Evolutionary conservation across 2,329 filamentous ascomycete species (phyloP).

Genomic region (Basipetospora chlamydospora): DNA sequence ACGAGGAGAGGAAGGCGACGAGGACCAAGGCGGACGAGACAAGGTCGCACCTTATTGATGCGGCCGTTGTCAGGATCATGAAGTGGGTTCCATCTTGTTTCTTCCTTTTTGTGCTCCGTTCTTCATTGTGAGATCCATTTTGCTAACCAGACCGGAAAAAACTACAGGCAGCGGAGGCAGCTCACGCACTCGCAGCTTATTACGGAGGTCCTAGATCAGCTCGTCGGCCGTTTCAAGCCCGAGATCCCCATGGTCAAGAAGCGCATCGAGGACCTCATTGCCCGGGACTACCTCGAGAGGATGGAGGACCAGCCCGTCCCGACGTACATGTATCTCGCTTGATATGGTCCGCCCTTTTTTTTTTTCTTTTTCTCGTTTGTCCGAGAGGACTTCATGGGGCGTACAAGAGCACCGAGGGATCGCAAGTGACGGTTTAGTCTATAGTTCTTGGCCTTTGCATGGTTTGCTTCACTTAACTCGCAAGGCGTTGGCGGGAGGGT

Average conservation of each 20-base stretch:
- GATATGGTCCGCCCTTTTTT: slow-evolving; percentile 8
- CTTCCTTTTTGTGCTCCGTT: neutral
- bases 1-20: slow-evolving; percentile 52
- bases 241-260: slow-evolving; percentile 68
- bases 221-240: slow-evolving; percentile 56
- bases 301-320: slow-evolving; percentile 51
- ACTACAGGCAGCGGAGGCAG: slow-evolving; percentile 54
- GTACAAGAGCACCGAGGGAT: too few species aligned
- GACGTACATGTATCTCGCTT: slow-evolving; percentile 60
- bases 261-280: slow-evolving; percentile 64
- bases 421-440: too few species aligned
- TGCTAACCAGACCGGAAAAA: neutral
- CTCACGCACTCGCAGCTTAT: slow-evolving; percentile 55
- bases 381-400: too few species aligned
- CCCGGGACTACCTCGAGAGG: slow-evolving; percentile 64
- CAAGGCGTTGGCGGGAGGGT: too few species aligned
- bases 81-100: slow-evolving; percentile 45
- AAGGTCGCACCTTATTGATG: slow-evolving; percentile 57
- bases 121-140: neutral
- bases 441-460: too few species aligned
- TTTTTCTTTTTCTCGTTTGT: neutral
- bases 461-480: too few species aligned
- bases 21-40: slow-evolving; percentile 64
- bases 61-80: slow-evolving; percentile 70
- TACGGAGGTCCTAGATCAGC: slow-evolving; percentile 56